Evolutionary conservation across 148 eudicot species (phyloP), one percentile per base, ranked within the genome.

Genomic region (Nepenthes mirabilis): DNA sequence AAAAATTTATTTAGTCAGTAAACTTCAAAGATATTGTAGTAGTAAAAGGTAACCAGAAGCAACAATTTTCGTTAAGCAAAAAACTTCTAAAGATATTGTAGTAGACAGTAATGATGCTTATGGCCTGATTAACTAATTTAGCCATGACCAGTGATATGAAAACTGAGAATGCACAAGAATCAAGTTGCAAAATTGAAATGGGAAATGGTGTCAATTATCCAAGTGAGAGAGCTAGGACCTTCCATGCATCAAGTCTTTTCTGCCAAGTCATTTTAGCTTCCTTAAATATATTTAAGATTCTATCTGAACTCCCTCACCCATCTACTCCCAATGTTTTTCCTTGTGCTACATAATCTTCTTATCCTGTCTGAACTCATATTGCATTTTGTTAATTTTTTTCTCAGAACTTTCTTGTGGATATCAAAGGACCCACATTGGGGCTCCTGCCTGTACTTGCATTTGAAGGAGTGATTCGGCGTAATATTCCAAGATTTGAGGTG

Each of bases 381-480:
- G 35, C 52, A 5, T 43, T 33, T n/a, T 57, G 37, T 2, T 34
- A 8, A 2, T 32, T 13, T 57, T 53, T 60, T 47, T 34, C 68
- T 70, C 81, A 93, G 99, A 86, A 86, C 75, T 94, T 94, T 69
- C 75, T 86, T 62, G 83, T 94, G 79, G 99, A 89, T 76, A 86
- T 89, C 72, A 94, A 89, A 77, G 99, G 95, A 59, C 95, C 99
- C 32, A 72, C 90, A 35, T 64, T 94, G 72, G 99, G 95, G 43
- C 77, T 70, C 71, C 77, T 94, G 71, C 99, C 99, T 52, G 99
- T 86, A 40, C 84, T 94, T 58, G 85, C 97, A 55, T 94, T 94
- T 89, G 99, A 94, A 85, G 99, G 99, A 58, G 99, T 86, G 61
- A 89, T 86, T 51, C 79, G 95, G 75, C 84, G 91, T 64, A 94